Conservation (phyloP, 805 yeast species). For the Brettanomyces bruxellensis region DNA sequence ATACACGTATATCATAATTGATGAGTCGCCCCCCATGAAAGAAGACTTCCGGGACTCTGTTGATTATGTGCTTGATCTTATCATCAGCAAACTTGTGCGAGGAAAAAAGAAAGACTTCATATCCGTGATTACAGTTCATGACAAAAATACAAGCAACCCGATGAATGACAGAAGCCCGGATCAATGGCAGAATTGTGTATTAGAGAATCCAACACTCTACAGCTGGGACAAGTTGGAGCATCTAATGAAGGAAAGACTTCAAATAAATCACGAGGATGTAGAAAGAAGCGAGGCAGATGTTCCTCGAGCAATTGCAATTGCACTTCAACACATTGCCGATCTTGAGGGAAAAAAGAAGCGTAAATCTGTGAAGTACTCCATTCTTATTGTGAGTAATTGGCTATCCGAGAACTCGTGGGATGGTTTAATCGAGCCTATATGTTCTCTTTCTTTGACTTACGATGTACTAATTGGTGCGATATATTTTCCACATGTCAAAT, state of each 20-base stretch:
- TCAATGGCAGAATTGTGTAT: constrained; percentile 16
- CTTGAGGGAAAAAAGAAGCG: neutral
- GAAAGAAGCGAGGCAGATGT: constrained; percentile 18
- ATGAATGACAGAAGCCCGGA: constrained; percentile 13
- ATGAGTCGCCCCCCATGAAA: constrained; percentile 32
- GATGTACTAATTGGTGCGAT: constrained; percentile 10
- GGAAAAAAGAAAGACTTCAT: constrained; percentile 20
- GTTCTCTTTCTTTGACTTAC: constrained; percentile 5
- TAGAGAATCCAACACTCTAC: constrained; percentile 10
- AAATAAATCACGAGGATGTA: constrained; percentile 11
- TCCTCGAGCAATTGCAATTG: constrained; percentile 19
- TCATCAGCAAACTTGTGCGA: constrained; percentile 21
- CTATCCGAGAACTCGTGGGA: constrained; percentile 11
- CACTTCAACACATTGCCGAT: constrained; percentile 12
- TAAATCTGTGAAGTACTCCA: constrained; percentile 9
- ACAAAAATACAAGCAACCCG: constrained; percentile 17
- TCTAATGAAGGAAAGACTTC: constrained; percentile 5
- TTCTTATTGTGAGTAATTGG: constrained; percentile 13
- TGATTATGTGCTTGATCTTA: constrained; percentile 32
- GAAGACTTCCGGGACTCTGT: constrained; percentile 29
- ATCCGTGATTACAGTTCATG: constrained; percentile 18
- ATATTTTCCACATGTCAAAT: constrained; percentile 8
- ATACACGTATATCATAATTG: constrained; percentile 1
- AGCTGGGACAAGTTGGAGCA: constrained; percentile 11
- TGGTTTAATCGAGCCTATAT: constrained; percentile 9